Conservation (phyloP, 1,139 yeast species). For the Hemisphaericaspora xylofermentans region DNA sequence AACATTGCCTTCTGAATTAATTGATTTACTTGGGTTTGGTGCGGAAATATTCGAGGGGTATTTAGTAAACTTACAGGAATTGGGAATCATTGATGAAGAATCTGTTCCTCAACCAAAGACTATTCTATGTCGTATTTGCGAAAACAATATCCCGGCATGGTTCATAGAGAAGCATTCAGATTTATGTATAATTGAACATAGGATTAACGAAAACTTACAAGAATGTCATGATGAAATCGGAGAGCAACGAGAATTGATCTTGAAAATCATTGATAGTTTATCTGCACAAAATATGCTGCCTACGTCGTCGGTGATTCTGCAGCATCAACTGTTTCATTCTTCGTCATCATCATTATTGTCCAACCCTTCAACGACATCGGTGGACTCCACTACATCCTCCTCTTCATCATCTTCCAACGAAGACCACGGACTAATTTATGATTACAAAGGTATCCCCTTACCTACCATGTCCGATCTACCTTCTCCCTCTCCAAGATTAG, state of each 20-base stretch:
- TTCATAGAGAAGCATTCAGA: constrained; percentile 92
- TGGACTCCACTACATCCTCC: constrained; percentile 17
- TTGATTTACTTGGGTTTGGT: constrained; percentile 83
- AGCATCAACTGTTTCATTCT: constrained; percentile 12
- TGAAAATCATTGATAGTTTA: constrained; percentile 43
- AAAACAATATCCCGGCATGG: constrained; percentile 91
- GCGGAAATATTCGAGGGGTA: constrained; percentile 80
- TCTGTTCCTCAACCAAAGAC: constrained; percentile 74
- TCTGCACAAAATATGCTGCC: constrained; percentile 20
- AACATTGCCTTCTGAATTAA: constrained; percentile 64
- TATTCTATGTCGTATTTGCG: constrained; percentile 89
- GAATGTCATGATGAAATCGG: constrained; percentile 70
- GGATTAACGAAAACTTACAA: constrained; percentile 78
- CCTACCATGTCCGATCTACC: constrained; percentile 29
- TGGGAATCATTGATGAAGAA: constrained; percentile 60
- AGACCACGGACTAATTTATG: constrained; percentile 24
- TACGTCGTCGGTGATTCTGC: constrained; percentile 7
- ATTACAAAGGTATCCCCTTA: constrained; percentile 62
- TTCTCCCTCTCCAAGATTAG: constrained; percentile 19
- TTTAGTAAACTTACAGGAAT: constrained; percentile 58
- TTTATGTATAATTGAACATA: constrained; percentile 81
- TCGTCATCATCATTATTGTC: constrained; percentile 22
- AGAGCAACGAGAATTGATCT: constrained; percentile 66
- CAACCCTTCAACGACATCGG: constrained; percentile 17
- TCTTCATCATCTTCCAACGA: constrained; percentile 15